phyloP scores from a whole-genome alignment of 148 eudicot species.

The Chenopodium album region DNA sequence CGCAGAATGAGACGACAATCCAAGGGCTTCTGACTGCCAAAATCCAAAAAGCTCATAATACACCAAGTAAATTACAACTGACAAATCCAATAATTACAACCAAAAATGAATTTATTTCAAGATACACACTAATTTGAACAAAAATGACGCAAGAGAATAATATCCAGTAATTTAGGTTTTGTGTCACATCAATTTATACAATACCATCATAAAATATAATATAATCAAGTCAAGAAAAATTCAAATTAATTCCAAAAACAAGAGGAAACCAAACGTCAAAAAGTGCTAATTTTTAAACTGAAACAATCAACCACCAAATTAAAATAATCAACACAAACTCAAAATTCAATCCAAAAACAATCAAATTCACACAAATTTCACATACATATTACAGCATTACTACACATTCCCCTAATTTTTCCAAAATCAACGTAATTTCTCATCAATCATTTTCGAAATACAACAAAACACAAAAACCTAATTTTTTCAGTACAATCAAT shows the following conservation, averaged over 20 bases:
- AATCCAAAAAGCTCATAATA: neutral
- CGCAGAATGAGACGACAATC: neutral
- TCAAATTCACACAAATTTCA: neutral
- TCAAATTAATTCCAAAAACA: neutral
- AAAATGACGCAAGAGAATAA: too few species aligned
- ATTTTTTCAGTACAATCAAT: neutral
- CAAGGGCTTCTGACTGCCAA: neutral
- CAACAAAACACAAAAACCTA: conserved; percentile 4
- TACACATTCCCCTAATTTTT: neutral
- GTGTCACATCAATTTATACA: too few species aligned
- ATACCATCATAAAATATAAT: too few species aligned
- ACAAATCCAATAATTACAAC: neutral
- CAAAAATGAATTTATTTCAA: neutral
- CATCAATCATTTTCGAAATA: neutral
- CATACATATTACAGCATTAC: neutral
- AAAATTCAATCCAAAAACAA: neutral
- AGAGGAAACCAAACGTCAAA: neutral
- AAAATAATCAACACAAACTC: neutral
- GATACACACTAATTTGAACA: too few species aligned
- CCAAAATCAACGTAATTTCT: neutral
- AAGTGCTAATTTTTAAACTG: neutral
- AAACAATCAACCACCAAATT: neutral
- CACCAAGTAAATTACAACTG: neutral
- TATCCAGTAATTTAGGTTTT: too few species aligned
- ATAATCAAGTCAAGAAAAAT: neutral